phyloP scores from a whole-genome alignment of 495 filamentous ascomycete genomes.

The Barbatosphaeria neglecta region DNA sequence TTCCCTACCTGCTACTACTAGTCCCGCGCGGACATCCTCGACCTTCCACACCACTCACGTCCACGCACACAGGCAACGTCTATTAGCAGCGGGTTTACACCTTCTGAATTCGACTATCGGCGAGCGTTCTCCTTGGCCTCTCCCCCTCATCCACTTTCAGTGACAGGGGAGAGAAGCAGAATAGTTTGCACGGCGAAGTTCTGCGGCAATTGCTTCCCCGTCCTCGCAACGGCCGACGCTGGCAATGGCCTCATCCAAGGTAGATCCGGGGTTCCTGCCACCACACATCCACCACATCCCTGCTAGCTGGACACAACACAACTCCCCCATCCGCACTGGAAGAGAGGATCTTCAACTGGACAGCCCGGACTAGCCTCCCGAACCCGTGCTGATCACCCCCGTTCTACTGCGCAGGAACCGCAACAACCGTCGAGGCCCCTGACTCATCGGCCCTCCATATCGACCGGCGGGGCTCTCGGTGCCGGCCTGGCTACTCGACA shows the following conservation, averaged over 20 bases:
- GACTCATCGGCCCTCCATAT: conserved; percentile 36
- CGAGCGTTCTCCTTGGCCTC: not conserved
- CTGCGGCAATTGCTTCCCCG: not conserved
- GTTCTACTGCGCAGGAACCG: conserved; percentile 33
- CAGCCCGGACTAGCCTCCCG: too few relatives aligned
- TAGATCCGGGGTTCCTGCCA: conserved; percentile 8
- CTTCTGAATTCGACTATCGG: not conserved
- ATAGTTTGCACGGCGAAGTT: not conserved
- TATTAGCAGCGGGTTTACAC: too few relatives aligned
- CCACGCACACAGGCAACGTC: not conserved
- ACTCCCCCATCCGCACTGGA: conserved; percentile 3
- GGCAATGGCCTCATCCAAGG: conserved; percentile 45
- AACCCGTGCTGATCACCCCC: conserved; percentile 25
- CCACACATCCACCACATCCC: conserved; percentile 9
- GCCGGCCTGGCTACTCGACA: conserved; percentile 31
- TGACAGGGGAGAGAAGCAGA: not conserved
- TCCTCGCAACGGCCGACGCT: not conserved
- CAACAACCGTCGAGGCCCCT: conserved; percentile 36
- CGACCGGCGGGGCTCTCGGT: conserved; percentile 24
- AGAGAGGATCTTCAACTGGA: not conserved
- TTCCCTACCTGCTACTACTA: too few relatives aligned
- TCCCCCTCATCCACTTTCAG: not conserved
- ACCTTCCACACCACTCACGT: not conserved
- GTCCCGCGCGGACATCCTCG: not conserved
- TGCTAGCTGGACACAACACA: conserved; percentile 14